These are phyloP conservation scores for Fusarium euwallaceae DNA, from an alignment of 2,329 filamentous ascomycete species.

Conservation along the genomic window DNA sequence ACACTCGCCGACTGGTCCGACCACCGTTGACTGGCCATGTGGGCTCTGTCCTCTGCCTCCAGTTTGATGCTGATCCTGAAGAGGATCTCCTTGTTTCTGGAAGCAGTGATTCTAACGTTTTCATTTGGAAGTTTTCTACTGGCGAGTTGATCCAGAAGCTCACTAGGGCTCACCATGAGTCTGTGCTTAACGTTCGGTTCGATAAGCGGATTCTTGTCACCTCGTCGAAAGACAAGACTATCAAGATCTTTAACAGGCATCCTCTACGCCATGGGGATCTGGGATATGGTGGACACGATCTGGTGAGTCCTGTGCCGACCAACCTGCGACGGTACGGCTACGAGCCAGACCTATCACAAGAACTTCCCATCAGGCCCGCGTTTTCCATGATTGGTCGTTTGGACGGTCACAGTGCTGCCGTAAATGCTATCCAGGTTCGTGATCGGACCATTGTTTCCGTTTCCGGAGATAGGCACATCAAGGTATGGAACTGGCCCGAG, in stretches of 20 bases:
- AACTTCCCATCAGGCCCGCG: slow-evolving; percentile 68
- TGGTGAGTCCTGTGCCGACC: slow-evolving; percentile 66
- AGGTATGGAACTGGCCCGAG: slow-evolving; percentile 91
- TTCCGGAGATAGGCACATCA: slow-evolving; percentile 93
- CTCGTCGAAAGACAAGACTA: slow-evolving; percentile 96
- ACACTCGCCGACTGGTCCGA: slow-evolving; percentile 81
- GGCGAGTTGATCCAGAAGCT: slow-evolving; percentile 85
- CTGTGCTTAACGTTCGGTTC: slow-evolving; percentile 93
- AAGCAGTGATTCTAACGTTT: slow-evolving; percentile 91
- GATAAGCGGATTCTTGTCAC: slow-evolving; percentile 93
- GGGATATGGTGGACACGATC: slow-evolving; percentile 62
- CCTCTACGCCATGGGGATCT: slow-evolving; percentile 72
- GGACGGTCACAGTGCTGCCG: slow-evolving; percentile 88
- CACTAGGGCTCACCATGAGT: slow-evolving; percentile 84
- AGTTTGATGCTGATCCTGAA: slow-evolving; percentile 89
- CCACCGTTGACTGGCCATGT: slow-evolving; percentile 81
- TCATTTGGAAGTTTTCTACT: slow-evolving; percentile 94
- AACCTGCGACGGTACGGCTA: slow-evolving; percentile 68
- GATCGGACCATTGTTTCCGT: slow-evolving; percentile 92
- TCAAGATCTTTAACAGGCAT: slow-evolving; percentile 93
- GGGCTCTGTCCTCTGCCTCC: slow-evolving; percentile 92
- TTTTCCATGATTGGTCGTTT: slow-evolving; percentile 85
- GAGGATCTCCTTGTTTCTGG: slow-evolving; percentile 96
- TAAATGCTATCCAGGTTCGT: slow-evolving; percentile 94
- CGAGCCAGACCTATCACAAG: slow-evolving; percentile 59